Evolutionary conservation across 2,329 filamentous ascomycete species (phyloP), one percentile per base, ranked within the genome.

Genomic region (Erysiphe pulchra): DNA sequence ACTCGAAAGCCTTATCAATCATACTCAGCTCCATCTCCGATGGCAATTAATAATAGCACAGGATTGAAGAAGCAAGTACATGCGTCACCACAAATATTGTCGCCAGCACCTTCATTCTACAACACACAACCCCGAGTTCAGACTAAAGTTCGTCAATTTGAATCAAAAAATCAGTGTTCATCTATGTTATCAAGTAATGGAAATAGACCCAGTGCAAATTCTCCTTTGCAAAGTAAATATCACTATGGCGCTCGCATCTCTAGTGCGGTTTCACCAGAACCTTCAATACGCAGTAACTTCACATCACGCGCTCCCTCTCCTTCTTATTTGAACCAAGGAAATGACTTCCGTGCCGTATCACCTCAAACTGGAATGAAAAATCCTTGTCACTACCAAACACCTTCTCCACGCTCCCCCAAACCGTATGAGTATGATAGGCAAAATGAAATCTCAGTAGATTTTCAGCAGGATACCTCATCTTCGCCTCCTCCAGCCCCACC

Each of bases 401-500:
- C 53, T 30, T 57, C 56, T 13, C 55, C 54, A 31, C 51, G 47
- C 30, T 56, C 55, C 8, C 18, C 32, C 2, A 20, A 11, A 55
- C 56, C 24, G 53, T 52, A 41, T 36, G 16, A 51, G 41, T 55
- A 57, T 49, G 38, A 56, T 50, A 39, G 57, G 45, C 44, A 58
- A 44, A 57, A 62, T 47, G 61, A 58, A 1, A 57, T 51, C 20
- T 66, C 64, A 12, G 61, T 62, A 11, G 60, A 59, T 20, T 55
- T 56, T 17, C 51, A 58, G 43, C 56, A 58, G 39, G 56, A 57
- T 38, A 59, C 54, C 12, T 56, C 55, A 32, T 62, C 61, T 14
- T 60, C 61, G 9, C 82, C 84, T 16, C 84, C 85, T 8, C 84
- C 85, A 28, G 37, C 30, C 1, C 77, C 84, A 2, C 85, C 86